Evolutionary conservation across 345 rosid species (phyloP), one percentile per base, ranked within the genome.

Genomic region (Carallia pectinifolia): DNA sequence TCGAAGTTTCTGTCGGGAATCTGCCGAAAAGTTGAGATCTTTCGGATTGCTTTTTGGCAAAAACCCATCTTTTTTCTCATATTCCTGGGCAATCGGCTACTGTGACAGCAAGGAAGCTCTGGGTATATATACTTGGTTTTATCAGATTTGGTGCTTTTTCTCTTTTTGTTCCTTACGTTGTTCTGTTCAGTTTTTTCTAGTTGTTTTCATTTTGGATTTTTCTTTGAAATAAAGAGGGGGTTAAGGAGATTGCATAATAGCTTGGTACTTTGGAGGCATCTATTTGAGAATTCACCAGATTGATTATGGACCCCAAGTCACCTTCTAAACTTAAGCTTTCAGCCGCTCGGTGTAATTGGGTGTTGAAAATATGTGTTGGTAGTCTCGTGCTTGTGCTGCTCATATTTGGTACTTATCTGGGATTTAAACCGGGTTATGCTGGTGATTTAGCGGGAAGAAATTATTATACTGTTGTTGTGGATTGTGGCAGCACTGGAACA

Each of bases 401-500:
- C 40, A 13, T 74, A 36, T 18, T 38, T 29, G 78, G 74, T 72
- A 62, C 70, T 53, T 78, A 65, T 74, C 69, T 74, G 58, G 77
- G 68, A 31, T 64, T 77, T 56, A 63, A 67, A 67, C 52, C 58
- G 1, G 30, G 58, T 52, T 70, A 71, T 58, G 56, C 73, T 60
- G 50, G 27, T 50, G 50, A 37, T 50, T 37, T 58, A 27, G 53
- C 53, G 18, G 33, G 56, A 33, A 44, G 62, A 30, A 65, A 55
- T 19, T 74, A 79, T 54, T 83, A 74, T 54, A 81, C 82, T 10
- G 85, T 88, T 70, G 82, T 86, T 40, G 76, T 86, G 75, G 89
- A 88, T 69, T 84, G 93, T 50, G 93, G 93, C 67, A 88, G 90
- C 81, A 86, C 87, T 1, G 90, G 90, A 52, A 86, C 87, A 1